Base-by-base conservation (phyloP, 2,329 filamentous ascomycete genomes). In the Aspergillus sp. region DNA sequence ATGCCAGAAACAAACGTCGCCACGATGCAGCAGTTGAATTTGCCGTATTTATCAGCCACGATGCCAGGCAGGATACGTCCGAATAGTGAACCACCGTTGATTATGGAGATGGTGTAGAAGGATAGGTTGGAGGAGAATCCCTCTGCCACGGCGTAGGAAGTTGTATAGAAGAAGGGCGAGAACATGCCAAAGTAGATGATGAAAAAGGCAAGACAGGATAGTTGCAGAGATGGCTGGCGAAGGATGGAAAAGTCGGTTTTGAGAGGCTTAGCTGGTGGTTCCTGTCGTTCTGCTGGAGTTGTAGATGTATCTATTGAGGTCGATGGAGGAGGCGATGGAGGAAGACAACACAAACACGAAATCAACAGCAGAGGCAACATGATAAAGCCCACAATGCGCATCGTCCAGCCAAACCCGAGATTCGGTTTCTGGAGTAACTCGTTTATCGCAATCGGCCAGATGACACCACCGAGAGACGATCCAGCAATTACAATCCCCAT, bases 151-250 rank as follows among this genome's bases (percentile, higher is more conserved):
- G 59, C 57, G n/a, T 60, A 65, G 1, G 56, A 62, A 0, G 60
- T 61, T 3, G 58, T 57, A 33, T 61, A 69, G 52, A 70, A 69
- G 41, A 70, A 66, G 0, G 67, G 66, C 1, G 61, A 54, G 42
- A 69, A 70, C 51, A 70, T 59, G 4, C 67, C 67, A 5, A 69
- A 58, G 40, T 66, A 69, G 6, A 48, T 56, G 5, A 68, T 47
- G n/a, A 62, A 65, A 32, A 71, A 56, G 3, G 57, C 66, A 0
- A 60, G 36, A 9, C 60, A 64, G 2, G 58, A 46, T 1, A 66
- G 43, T 4, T 51, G 51, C 41, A 65, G 44, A 0, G 48, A 40
- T 0, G 57, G 52, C 8, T 57, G 50, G 32, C 47, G 50, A 19
- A 68, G 50, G 26, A 58, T 33, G 1, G 55, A 56, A 34, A 42